A percentile compares a stretch with the other conserved stretches of the same genome.
These are phyloP conservation scores for Hysterium pulicare DNA, from an alignment of 2,329 filamentous ascomycete species.

Conservation along the genomic window DNA sequence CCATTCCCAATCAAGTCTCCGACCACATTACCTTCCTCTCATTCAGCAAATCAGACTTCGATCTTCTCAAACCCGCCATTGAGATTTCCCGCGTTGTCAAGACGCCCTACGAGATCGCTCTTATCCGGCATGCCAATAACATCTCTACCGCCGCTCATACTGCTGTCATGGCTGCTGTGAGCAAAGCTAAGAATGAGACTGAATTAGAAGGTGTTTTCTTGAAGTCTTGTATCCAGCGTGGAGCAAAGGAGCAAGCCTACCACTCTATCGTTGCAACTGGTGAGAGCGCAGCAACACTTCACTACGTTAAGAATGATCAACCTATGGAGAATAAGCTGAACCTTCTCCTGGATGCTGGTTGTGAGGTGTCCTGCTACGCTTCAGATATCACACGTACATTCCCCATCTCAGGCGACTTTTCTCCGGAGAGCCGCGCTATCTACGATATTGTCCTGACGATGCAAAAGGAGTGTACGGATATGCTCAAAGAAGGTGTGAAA, in stretches of 20 bases:
- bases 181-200: conserved; percentile 68
- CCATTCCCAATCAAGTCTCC: conserved; percentile 75
- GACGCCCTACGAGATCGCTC: conserved; percentile 76
- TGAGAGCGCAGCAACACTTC: conserved; percentile 75
- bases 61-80: conserved; percentile 61
- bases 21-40: conserved; percentile 67
- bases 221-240: conserved; percentile 69
- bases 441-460: conserved; percentile 84
- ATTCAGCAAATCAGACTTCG: conserved; percentile 63
- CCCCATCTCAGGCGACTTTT: conserved; percentile 64
- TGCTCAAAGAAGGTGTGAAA: conserved; percentile 68
- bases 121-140: conserved; percentile 76
- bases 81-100: conserved; percentile 80
- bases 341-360: conserved; percentile 79
- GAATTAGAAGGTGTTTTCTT: conserved; percentile 82
- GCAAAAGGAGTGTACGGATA: conserved; percentile 73
- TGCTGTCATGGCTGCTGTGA: conserved; percentile 62
- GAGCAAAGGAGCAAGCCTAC: conserved; percentile 81
- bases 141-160: conserved; percentile 77
- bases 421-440: conserved; percentile 47
- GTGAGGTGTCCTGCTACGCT: conserved; percentile 48
- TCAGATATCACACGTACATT: conserved; percentile 78
- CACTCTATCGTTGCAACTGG: conserved; percentile 81
- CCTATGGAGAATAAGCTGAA: conserved; percentile 62
- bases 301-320: conserved; percentile 64